Evolutionary conservation across 768 basidiomycete genomes (phyloP), one percentile per base, ranked within the genome.

Genomic region (Russula emetica): DNA sequence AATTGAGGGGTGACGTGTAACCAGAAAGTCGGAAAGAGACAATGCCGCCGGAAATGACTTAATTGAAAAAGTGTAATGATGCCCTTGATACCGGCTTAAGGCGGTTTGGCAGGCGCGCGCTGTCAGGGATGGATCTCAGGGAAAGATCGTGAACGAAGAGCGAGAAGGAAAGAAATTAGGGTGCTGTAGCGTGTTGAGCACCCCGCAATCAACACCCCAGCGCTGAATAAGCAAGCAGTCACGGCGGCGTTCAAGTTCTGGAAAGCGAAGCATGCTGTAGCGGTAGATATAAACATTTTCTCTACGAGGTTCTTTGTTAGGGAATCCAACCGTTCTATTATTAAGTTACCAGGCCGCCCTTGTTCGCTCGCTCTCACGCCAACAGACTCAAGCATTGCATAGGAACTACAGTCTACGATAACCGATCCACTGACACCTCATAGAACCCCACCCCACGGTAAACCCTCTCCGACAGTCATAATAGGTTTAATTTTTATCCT

Each of bases 401-500:
- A 38, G 58, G 26, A 13, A 45, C 28, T 42, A 22, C 45, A 24
- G 9, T 3, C 26, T 58, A 61, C 34, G 18, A 28, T 44, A 55
- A 62, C 38, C 30, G 11, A 54, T 42, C 34, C 30, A 36, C 14
- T 36, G 36, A 36, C 36, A 26, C 20, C 59, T 26, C 28, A 58
- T 28, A 34, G 52, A 52, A 55, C 42, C 30, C 53, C 58, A 52
- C 45, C 28, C 53, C 26, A 55, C 60, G 47, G 57, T 42, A 4
- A 57, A 55, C 38, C 63, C 49, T 28, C 53, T 45, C 40, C 30
- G 7, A 26, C 66, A 42, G 47, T 53, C 14, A 34, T 24, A 49
- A 22, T 26, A 13, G 47, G 30, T 51, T 64, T 68, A 76, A 59
- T 73, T 71, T 71, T 86, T 86, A 72, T 79, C 79, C 69, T 79